A percentile compares a stretch with the other conserved stretches of the same genome.
phyloP scores from a whole-genome alignment of 1,284 basidiomycete genomes.

The Sanghuangporus baumii region DNA sequence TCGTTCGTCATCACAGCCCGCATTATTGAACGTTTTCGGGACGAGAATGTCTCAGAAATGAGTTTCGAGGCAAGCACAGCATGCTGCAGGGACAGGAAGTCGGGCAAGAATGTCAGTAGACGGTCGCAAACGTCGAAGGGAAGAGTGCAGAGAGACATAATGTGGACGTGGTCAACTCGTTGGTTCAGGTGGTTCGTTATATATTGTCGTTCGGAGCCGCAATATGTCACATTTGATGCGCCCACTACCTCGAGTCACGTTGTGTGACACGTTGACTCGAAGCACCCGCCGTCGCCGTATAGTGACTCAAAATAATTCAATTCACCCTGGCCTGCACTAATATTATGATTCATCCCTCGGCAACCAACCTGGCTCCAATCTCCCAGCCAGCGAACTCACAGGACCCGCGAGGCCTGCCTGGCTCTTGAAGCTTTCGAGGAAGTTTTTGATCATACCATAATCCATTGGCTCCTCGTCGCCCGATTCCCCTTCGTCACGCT shows the following conservation, averaged over 20 bases:
- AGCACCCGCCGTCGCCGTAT: not conserved
- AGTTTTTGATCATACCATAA: constrained; percentile 90
- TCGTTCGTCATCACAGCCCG: constrained; percentile 8
- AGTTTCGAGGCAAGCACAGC: constrained; percentile 7
- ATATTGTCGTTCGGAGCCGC: not conserved
- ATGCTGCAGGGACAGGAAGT: constrained; percentile 6
- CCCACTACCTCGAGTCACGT: not conserved
- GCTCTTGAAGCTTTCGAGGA: constrained; percentile 89
- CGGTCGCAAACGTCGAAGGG: constrained; percentile 13
- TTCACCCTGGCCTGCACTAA: not conserved
- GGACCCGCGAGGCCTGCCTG: constrained; percentile 85
- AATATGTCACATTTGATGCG: not conserved
- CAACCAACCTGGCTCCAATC: constrained; percentile 71
- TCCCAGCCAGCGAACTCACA: constrained; percentile 80
- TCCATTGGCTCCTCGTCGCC: constrained; percentile 53
- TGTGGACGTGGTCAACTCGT: not conserved
- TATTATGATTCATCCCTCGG: constrained; percentile 46
- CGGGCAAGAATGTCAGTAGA: constrained; percentile 9
- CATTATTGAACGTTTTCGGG: constrained; percentile 1
- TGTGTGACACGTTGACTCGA: not conserved
- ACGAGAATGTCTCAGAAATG: constrained; percentile 3
- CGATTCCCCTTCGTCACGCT: constrained; percentile 47
- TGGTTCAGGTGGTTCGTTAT: not conserved
- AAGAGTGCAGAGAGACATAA: constrained; percentile 4
- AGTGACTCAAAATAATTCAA: not conserved